Conservation (phyloP, 306 rosid genomes). For the Quercus dentata region DNA sequence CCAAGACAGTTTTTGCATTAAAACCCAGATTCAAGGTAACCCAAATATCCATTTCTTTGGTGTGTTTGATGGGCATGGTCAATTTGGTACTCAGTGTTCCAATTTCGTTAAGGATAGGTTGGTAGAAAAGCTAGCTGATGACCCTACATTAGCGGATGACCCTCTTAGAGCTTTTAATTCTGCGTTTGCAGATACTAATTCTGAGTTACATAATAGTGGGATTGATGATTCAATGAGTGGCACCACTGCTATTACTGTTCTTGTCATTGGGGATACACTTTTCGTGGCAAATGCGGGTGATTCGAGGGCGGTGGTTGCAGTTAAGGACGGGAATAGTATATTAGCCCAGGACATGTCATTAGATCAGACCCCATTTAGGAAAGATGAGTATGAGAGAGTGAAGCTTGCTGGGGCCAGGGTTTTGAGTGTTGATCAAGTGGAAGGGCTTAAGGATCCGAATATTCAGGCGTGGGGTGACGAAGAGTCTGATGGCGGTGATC, state of each 20-base stretch:
- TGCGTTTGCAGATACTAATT: slow-evolving; percentile 59
- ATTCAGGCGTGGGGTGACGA: slow-evolving; percentile 91
- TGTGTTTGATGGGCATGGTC: slow-evolving; percentile 95
- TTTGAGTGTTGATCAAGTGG: slow-evolving; percentile 86
- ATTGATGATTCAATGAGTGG: slow-evolving; percentile 97
- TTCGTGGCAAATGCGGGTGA: slow-evolving; percentile 96
- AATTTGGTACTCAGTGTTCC: slow-evolving; percentile 72
- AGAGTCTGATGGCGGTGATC: slow-evolving; percentile 77
- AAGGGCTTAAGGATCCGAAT: slow-evolving; percentile 81
- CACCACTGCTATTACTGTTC: slow-evolving; percentile 88
- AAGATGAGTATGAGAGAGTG: slow-evolving; percentile 88
- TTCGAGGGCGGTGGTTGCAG: slow-evolving; percentile 86
- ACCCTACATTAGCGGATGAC: slow-evolving; percentile 55
- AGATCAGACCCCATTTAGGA: slow-evolving; percentile 94
- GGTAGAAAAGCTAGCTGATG: slow-evolving; percentile 54
- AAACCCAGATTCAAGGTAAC: slow-evolving; percentile 71
- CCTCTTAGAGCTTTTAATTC: slow-evolving; percentile 71
- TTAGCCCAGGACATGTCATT: slow-evolving; percentile 79
- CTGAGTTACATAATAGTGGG: slow-evolving; percentile 54
- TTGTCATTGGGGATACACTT: slow-evolving; percentile 67
- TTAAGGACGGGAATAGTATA: slow-evolving; percentile 67
- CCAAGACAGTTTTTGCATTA: slow-evolving; percentile 78
- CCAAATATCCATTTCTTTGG: slow-evolving; percentile 83
- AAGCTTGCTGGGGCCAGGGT: slow-evolving; percentile 89
- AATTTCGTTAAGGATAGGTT: slow-evolving; percentile 73